Evolutionary conservation across 2,329 filamentous ascomycete species (phyloP).

Genomic region (Verticillium albo-atrum): DNA sequence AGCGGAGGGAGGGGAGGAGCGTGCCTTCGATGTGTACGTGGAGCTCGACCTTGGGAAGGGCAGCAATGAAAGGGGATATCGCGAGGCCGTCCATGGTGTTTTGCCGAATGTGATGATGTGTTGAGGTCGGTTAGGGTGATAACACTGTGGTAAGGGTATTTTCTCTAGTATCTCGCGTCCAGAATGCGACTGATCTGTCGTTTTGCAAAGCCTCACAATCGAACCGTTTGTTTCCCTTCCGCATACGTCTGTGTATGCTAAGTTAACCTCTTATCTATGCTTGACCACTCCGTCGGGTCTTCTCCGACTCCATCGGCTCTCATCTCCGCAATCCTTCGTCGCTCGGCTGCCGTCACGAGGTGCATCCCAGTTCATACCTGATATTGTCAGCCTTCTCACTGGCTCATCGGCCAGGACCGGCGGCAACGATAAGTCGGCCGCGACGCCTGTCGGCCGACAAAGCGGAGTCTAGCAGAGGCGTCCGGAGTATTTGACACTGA

Average conservation of each 20-base stretch:
- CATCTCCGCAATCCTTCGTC: not conserved
- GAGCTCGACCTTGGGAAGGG: constrained; percentile 75
- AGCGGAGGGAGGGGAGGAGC: constrained; percentile 65
- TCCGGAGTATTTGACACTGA: not conserved
- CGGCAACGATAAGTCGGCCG: not conserved
- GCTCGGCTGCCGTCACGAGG: not conserved
- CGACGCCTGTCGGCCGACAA: not conserved
- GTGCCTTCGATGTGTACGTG: constrained; percentile 78
- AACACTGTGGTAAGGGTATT: not conserved
- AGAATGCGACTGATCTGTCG: no score
- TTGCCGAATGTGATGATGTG: not conserved
- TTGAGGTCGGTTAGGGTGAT: not conserved
- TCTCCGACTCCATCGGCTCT: not conserved
- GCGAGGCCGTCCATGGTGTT: constrained; percentile 21
- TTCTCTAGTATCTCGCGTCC: not conserved
- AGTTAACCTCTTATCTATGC: constrained; percentile 1
- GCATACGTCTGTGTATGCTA: not conserved
- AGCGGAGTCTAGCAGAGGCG: not conserved
- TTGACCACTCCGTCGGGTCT: not conserved
- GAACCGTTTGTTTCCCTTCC: not conserved
- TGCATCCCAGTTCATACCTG: not conserved
- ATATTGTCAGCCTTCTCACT: not conserved
- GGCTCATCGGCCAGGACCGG: not conserved
- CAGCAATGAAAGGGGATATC: constrained; percentile 47
- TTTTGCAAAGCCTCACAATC: no score